These are phyloP conservation scores for Cunninghamia lanceolata DNA, from an alignment of 75 land plant genomes.

Conservation along the genomic window DNA sequence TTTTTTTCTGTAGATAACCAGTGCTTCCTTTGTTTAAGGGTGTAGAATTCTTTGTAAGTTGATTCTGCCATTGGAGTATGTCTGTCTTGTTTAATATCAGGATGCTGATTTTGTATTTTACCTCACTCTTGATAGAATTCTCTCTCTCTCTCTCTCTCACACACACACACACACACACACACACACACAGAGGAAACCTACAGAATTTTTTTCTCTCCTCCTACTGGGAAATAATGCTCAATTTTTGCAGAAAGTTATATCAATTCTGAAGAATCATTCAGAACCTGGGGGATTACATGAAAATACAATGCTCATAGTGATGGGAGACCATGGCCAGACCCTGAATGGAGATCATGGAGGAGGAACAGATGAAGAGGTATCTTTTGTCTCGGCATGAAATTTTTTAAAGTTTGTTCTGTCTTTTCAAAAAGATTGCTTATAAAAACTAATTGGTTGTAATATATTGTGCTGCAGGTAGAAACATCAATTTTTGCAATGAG, in stretches of 20 bases:
- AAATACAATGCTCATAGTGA: slow-evolving; percentile 79
- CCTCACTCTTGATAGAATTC: neutral
- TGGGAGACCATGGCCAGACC: slow-evolving; percentile 99
- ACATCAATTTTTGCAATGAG: slow-evolving; percentile 78
- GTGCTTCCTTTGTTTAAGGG: no score
- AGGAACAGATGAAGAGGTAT: slow-evolving; percentile 94
- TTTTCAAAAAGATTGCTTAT: neutral
- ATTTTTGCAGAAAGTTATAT: slow-evolving; percentile 67
- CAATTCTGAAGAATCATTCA: slow-evolving; percentile 60
- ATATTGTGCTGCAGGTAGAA: slow-evolving; percentile 58
- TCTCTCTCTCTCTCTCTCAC: no score
- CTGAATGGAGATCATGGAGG: slow-evolving; percentile 99
- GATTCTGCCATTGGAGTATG: neutral
- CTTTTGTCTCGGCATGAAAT: neutral
- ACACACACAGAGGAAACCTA: neutral
- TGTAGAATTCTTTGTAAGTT: no score
- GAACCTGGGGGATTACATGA: slow-evolving; percentile 82
- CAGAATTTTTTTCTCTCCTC: neutral
- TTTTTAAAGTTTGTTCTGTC: neutral
- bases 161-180: no score
- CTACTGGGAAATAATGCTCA: neutral
- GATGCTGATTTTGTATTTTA: neutral
- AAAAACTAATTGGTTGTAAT: neutral
- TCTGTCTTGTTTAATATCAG: neutral
- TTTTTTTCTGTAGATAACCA: no score